These are phyloP conservation scores for Linnemannia hyalina DNA, from an alignment of 192 early-diverging fungal species.

Conservation along the genomic window DNA sequence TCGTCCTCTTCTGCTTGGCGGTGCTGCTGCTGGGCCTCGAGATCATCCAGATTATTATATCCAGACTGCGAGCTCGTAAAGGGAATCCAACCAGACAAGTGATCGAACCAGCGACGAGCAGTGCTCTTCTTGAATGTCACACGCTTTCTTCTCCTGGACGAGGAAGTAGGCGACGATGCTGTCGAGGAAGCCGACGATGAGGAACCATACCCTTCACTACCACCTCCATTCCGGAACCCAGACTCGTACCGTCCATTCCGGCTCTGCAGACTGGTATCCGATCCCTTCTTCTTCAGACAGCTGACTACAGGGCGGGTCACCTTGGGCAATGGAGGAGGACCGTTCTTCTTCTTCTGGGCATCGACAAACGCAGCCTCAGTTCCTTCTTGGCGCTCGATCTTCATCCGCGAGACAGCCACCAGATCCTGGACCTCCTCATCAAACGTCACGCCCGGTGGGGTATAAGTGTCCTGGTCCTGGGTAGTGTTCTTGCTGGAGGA, in stretches of 20 bases:
- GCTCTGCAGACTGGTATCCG: slow-evolving; percentile 27
- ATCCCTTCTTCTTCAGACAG: slow-evolving; percentile 44
- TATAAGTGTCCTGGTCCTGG: slow-evolving; percentile 16
- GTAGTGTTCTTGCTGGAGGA: neutral
- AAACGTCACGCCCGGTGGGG: slow-evolving; percentile 29
- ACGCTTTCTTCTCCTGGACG: slow-evolving; percentile 12
- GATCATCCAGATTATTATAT: neutral
- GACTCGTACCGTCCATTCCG: neutral
- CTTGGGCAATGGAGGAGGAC: slow-evolving; percentile 7
- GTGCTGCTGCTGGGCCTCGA: slow-evolving; percentile 19
- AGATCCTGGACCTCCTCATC: slow-evolving; percentile 42
- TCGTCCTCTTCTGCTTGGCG: neutral
- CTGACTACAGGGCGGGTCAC: slow-evolving; percentile 43
- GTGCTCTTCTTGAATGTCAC: slow-evolving; percentile 38
- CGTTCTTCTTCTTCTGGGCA: neutral
- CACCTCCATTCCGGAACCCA: neutral
- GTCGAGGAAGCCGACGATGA: slow-evolving; percentile 1
- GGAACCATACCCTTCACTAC: slow-evolving; percentile 26
- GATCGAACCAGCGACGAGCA: slow-evolving; percentile 16
- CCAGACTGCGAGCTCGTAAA: neutral
- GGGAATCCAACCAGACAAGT: slow-evolving; percentile 12
- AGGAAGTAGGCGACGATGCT: neutral
- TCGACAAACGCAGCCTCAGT: neutral
- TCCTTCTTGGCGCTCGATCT: slow-evolving; percentile 26
- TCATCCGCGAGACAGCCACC: slow-evolving; percentile 22